These are phyloP conservation scores for Phytophthora colocasiae DNA, from an alignment of 352 stramenopile genomes.

Conservation along the genomic window DNA sequence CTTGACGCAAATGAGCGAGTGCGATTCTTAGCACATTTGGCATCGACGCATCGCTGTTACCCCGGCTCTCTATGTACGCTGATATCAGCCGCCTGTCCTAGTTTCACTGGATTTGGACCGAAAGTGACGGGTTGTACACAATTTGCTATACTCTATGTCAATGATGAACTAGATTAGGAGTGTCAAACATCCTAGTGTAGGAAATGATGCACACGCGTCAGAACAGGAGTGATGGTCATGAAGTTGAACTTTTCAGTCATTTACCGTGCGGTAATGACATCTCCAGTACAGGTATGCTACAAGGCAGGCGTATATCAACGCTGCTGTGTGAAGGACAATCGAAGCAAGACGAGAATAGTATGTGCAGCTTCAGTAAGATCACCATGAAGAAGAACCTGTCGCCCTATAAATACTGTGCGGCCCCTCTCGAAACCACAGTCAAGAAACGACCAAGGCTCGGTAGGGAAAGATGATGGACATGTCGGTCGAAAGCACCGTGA, in stretches of 20 bases:
- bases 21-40: conserved; percentile 14
- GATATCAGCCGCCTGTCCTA: conserved; percentile 14
- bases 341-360: neutral
- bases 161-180: no score
- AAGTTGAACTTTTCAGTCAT: conserved; percentile 20
- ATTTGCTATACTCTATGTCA: neutral
- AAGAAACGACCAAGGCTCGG: conserved; percentile 11
- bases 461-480: conserved; percentile 58
- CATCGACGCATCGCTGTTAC: conserved; percentile 19
- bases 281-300: neutral
- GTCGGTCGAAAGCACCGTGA: conserved; percentile 37
- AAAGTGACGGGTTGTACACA: conserved; percentile 12
- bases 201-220: no score
- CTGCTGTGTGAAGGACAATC: neutral
- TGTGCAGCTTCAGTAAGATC: conserved; percentile 1
- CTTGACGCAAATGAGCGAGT: conserved; percentile 22
- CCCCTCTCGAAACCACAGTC: conserved; percentile 27
- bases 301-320: neutral
- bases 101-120: conserved; percentile 25
- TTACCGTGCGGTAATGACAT: neutral
- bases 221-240: conserved; percentile 15
- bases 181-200: no score
- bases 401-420: conserved; percentile 27
- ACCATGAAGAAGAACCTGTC: neutral
- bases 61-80: conserved; percentile 28